phyloP scores from a whole-genome alignment of 257 asterid genomes.

The Perilla frutescens region DNA sequence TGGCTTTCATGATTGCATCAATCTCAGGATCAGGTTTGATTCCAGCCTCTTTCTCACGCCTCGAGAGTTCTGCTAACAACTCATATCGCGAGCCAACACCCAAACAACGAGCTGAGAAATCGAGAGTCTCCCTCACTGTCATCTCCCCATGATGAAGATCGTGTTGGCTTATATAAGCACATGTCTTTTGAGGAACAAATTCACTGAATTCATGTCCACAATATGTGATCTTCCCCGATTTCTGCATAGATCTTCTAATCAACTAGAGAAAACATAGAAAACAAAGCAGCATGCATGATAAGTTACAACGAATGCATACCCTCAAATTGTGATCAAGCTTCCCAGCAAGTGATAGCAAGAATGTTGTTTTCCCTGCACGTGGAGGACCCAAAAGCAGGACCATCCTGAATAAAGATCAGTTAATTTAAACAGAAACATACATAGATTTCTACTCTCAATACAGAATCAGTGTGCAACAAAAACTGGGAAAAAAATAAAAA shows the following conservation, averaged over 20 bases:
- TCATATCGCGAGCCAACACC: constrained; percentile 52
- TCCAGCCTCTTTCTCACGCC: constrained; percentile 57
- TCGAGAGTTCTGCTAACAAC: constrained; percentile 44
- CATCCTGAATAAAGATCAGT: constrained; percentile 40
- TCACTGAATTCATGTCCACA: constrained; percentile 53
- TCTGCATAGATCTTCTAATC: constrained; percentile 4
- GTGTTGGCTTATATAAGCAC: constrained; percentile 54
- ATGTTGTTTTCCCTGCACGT: constrained; percentile 53
- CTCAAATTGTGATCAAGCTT: constrained; percentile 40
- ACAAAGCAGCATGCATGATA: background rate
- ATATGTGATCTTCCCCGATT: constrained; percentile 50
- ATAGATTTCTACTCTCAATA: background rate
- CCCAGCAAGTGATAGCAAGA: constrained; percentile 52
- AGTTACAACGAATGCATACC: constrained; percentile 14
- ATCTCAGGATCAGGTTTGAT: constrained; percentile 53
- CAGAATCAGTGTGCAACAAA: no score
- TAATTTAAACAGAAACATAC: background rate
- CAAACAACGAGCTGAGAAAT: constrained; percentile 55
- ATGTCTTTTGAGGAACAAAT: constrained; percentile 59
- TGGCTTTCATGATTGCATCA: constrained; percentile 58
- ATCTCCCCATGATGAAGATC: constrained; percentile 60
- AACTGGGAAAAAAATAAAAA: background rate
- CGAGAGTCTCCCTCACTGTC: constrained; percentile 63
- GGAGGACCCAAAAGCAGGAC: constrained; percentile 61
- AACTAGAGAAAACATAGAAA: constrained; percentile 1